Percentiles rank a stretch among this genome's conserved stretches.
These are phyloP conservation scores for Daldinia sp. DNA, from an alignment of 2,329 filamentous ascomycete genomes.

Conservation along the genomic window DNA sequence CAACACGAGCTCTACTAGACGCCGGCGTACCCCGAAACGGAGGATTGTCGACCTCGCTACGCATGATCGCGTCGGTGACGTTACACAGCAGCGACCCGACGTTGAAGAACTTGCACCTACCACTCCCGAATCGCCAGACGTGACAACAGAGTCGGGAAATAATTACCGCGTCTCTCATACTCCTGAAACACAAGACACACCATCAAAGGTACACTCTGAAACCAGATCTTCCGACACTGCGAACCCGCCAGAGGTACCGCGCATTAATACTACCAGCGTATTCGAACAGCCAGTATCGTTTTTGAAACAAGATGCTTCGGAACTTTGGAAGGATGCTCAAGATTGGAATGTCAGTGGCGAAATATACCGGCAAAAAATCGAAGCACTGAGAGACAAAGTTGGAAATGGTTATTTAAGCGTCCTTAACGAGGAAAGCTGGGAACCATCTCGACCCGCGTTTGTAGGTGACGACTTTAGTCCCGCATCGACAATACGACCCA, in stretches of 20 bases:
- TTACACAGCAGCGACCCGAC: constrained; percentile 37
- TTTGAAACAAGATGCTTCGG: constrained; percentile 44
- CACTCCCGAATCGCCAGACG: constrained; percentile 37
- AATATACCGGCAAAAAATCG: constrained; percentile 86
- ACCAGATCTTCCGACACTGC: constrained; percentile 45
- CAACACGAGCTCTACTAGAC: constrained; percentile 66
- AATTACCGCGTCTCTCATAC: constrained; percentile 58
- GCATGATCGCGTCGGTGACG: constrained; percentile 49
- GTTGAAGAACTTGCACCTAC: constrained; percentile 38
- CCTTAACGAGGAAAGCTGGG: constrained; percentile 79
- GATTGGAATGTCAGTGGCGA: constrained; percentile 77
- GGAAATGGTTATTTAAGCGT: constrained; percentile 88
- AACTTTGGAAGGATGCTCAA: constrained; percentile 54
- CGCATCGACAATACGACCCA: constrained; percentile 50
- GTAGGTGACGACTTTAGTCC: constrained; percentile 50
- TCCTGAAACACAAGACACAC: constrained; percentile 49
- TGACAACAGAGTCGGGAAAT: constrained; percentile 35
- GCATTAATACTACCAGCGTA: constrained; percentile 50
- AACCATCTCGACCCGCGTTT: constrained; percentile 53
- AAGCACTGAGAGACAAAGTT: constrained; percentile 83
- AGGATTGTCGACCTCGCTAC: constrained; percentile 72
- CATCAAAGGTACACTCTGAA: constrained; percentile 45
- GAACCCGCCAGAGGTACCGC: constrained; percentile 47
- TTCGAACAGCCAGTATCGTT: constrained; percentile 48
- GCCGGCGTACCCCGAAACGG: constrained; percentile 66